Evolutionary conservation across 371 early-diverging fungal species (phyloP), one percentile per base, ranked within the genome.

Genomic region (Mucor ambiguus): DNA sequence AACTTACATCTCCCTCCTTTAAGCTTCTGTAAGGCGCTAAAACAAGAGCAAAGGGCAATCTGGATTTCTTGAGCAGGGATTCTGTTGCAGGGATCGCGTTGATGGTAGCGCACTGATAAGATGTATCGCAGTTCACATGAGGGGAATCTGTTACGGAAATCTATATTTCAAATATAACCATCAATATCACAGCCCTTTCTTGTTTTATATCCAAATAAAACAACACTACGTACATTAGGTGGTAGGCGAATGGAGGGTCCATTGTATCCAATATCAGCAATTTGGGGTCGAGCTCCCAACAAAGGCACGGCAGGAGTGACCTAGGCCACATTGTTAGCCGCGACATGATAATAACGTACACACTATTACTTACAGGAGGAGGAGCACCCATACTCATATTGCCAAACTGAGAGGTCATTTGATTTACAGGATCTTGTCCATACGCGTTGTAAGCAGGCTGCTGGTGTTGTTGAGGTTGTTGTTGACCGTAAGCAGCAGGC

Each of bases 81-180:
- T 84, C 83, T 4, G 87, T 85, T 61, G 80, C 79, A 20, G 95
- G 95, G 24, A 93, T 81, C 11, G 85, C 87, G 61, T 90, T 92
- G 1, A 95, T 71, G 11, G 95, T 95, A 58, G 86, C 86, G 64
- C 96, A 86, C 75, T 94, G 90, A 80, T 95, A 92, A 8, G 87
- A 84, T 14, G 92, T 87, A 37, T 89, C 87, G 68, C 91, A 90
- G 72, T 91, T 89, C 33, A 85, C 81, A 54, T 76, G 68, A 18
- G 85, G 87, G 29, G 92, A 90, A 58, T 88, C 81, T n/a, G 91
- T 91, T 57, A 91, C 84, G 9, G 90, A 74, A n/a, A 87, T 77
- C 85, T 90, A 68, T 90, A 68, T 9, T 57, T 26, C 10, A 49
- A 20, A 58, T 44, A 44, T 8, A 20, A 49, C 49, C 14, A 49